Conservation (phyloP, 441 rosid genomes). For the Metrosideros polymorpha region DNA sequence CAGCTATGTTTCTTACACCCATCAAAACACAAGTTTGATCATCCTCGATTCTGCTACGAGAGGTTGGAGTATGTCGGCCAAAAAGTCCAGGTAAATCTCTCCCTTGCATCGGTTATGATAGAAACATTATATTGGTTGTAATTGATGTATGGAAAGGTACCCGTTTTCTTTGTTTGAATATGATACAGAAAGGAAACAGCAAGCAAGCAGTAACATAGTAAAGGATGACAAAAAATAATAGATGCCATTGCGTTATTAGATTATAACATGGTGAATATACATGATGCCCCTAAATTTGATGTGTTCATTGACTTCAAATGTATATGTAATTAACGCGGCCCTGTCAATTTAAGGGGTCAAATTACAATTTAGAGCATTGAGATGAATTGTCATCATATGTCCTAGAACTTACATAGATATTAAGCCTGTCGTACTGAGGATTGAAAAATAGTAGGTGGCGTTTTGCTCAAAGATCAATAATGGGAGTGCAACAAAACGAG, state of each 20-base stretch:
- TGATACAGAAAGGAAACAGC: not conserved
- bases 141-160: not conserved
- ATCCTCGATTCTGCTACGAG: conserved; percentile 89
- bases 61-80: conserved; percentile 86
- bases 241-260: too few species aligned
- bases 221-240: not conserved
- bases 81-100: conserved; percentile 70
- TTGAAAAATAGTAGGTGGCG: not conserved
- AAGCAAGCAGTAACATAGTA: not conserved
- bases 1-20: conserved; percentile 98
- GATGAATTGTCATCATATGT: not conserved
- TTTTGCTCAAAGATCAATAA: not conserved
- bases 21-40: conserved; percentile 84
- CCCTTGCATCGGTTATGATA: not conserved
- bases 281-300: not conserved
- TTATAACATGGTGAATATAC: too few species aligned
- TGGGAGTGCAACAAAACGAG: too few species aligned
- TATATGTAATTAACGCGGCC: not conserved
- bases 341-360: not conserved
- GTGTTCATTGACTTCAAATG: not conserved
- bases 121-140: too few species aligned
- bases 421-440: not conserved
- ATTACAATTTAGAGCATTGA: not conserved
- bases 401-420: not conserved
- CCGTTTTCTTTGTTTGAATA: not conserved